phyloP scores from a whole-genome alignment of 116 monocot genomes.

The Posidonia oceanica region DNA sequence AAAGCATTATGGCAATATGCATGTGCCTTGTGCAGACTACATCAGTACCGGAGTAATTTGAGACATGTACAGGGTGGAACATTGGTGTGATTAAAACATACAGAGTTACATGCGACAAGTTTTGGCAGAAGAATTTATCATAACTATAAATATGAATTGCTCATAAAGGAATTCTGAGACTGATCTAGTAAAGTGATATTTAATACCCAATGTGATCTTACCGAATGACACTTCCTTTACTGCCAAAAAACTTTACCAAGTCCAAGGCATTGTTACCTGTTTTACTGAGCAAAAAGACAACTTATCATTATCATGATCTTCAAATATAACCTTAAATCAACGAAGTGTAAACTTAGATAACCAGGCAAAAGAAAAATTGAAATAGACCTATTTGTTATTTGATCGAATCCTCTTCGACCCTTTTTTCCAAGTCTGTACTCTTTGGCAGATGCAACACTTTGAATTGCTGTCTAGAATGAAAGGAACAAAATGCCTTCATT shows the following conservation, averaged over 20 bases:
- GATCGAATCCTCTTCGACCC: slow-evolving; percentile 47
- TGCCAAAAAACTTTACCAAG: slow-evolving; percentile 61
- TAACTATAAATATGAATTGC: too few species aligned
- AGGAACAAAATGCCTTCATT: background rate
- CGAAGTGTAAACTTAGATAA: background rate
- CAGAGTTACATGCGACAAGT: too few species aligned
- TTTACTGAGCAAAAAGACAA: slow-evolving; percentile 27
- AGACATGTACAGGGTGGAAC: too few species aligned
- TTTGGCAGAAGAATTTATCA: too few species aligned
- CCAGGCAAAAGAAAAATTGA: background rate
- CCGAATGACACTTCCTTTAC: slow-evolving; percentile 70
- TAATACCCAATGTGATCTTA: slow-evolving; percentile 1
- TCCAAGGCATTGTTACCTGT: slow-evolving; percentile 46
- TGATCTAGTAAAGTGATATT: too few species aligned
- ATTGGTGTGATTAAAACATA: too few species aligned
- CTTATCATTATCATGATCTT: background rate
- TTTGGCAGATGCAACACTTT: slow-evolving; percentile 63
- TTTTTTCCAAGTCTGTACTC: slow-evolving; percentile 66
- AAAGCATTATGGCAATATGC: too few species aligned
- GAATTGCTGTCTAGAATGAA: slow-evolving; percentile 43
- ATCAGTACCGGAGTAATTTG: too few species aligned
- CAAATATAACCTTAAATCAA: background rate
- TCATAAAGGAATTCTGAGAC: too few species aligned
- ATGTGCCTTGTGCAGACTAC: too few species aligned
- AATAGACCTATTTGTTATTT: slow-evolving; percentile 32